Evolutionary conservation across 495 filamentous ascomycete genomes (phyloP).

Genomic region (Trichoderma reesei): DNA sequence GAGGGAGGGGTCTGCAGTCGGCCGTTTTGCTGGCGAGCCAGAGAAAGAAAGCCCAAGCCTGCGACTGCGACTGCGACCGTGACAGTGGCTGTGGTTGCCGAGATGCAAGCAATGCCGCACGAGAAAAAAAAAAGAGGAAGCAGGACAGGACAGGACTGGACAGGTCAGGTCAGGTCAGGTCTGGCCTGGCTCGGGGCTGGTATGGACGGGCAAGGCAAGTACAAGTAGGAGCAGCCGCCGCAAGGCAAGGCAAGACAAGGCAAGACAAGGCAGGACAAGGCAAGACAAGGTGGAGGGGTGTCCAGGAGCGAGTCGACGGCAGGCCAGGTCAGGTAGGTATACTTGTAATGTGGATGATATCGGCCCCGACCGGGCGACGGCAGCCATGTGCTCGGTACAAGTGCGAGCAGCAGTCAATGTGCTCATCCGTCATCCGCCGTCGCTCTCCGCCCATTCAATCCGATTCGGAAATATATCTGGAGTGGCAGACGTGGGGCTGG

Average conservation of each 20-base stretch:
- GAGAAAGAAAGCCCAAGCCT: not conserved
- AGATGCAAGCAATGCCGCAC: slow-evolving; percentile 3
- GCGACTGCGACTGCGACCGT: not conserved
- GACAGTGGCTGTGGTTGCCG: not conserved
- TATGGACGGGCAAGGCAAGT: not conserved
- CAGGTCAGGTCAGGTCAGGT: too few species aligned
- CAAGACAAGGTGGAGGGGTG: not conserved
- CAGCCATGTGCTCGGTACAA: not conserved
- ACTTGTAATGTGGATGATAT: not conserved
- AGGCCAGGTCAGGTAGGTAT: not conserved
- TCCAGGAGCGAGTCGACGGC: not conserved
- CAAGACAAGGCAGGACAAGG: not conserved
- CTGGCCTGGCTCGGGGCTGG: too few species aligned
- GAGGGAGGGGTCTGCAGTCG: not conserved
- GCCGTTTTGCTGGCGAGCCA: not conserved
- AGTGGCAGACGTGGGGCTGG: slow-evolving; percentile 6
- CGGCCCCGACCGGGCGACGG: slow-evolving; percentile 3
- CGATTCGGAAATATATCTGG: slow-evolving; percentile 12
- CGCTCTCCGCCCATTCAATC: slow-evolving; percentile 12
- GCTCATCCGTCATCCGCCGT: slow-evolving; percentile 11
- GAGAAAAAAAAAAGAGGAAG: not conserved
- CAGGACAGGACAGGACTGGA: too few species aligned
- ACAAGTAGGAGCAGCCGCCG: not conserved
- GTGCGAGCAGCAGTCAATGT: not conserved
- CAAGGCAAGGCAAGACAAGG: too few species aligned